Percentiles rank a stretch among this genome's conserved stretches.
Conservation (phyloP, 176 grass and related monocot species). For the Puccinellia tenuiflora region DNA sequence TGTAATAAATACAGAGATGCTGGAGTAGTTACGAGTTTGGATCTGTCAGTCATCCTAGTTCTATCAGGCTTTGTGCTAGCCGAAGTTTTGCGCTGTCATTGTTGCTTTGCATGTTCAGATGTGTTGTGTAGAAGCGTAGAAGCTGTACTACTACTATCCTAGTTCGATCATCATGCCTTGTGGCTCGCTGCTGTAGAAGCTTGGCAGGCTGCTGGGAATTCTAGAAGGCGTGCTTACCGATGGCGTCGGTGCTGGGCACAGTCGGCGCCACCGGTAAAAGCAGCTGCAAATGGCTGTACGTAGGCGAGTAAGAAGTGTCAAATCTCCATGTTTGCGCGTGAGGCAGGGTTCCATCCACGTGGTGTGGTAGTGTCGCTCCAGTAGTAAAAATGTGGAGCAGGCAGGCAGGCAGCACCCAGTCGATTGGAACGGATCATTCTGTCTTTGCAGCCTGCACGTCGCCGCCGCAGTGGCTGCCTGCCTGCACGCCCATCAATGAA, state of each 20-base stretch:
- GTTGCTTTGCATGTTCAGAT: background rate
- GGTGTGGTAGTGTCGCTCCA: background rate
- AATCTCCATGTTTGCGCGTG: background rate
- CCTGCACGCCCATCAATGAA: constrained; percentile 33
- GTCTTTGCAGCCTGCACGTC: constrained; percentile 10
- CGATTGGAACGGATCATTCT: constrained; percentile 17
- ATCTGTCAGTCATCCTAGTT: background rate
- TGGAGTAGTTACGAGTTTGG: background rate
- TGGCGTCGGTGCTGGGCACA: background rate
- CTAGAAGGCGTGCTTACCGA: background rate
- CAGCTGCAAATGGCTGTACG: background rate
- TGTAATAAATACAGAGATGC: constrained; percentile 27
- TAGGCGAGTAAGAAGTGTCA: constrained; percentile 1
- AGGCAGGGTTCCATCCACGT: background rate
- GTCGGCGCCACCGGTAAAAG: constrained; percentile 15
- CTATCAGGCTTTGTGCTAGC: background rate
- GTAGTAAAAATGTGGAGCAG: background rate
- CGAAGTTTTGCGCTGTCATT: background rate
- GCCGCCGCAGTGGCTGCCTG: background rate
- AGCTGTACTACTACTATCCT: too few species aligned
- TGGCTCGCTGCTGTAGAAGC: background rate
- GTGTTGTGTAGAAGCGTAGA: too few species aligned
- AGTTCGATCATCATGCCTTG: too few species aligned
- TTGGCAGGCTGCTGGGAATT: background rate
- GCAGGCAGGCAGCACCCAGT: background rate